A percentile compares a stretch with the other conserved stretches of the same genome.
Conservation (phyloP, 306 rosid genomes). For the Fagus crenata region DNA sequence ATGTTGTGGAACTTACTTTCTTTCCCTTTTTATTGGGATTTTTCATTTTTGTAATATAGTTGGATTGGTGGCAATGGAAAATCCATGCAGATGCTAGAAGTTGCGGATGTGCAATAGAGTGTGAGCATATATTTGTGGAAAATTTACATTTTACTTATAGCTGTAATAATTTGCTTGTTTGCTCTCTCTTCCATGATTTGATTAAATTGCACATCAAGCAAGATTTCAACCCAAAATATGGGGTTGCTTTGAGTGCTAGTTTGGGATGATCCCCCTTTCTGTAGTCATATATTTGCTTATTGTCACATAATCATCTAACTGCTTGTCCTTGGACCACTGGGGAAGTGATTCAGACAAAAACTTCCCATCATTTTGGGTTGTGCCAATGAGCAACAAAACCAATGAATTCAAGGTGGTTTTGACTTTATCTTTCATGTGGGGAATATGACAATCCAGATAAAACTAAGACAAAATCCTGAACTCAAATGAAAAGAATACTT, state of each 20-base stretch:
- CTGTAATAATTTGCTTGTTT: not conserved
- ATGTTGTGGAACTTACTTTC: slow-evolving; percentile 19
- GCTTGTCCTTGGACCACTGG: not conserved
- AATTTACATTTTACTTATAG: not conserved
- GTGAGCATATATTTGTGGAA: slow-evolving; percentile 2
- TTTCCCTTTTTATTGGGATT: slow-evolving; percentile 26
- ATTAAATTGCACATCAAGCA: not conserved
- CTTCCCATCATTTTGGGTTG: not conserved
- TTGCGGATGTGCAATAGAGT: slow-evolving; percentile 1
- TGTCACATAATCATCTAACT: not conserved
- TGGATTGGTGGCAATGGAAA: slow-evolving; percentile 21
- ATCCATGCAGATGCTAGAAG: slow-evolving; percentile 28
- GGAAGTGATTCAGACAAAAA: not conserved
- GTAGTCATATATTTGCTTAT: not conserved
- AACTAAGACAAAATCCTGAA: not conserved
- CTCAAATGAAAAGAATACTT: not conserved
- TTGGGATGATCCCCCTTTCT: not conserved
- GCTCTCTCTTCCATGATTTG: not conserved
- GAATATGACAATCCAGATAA: not conserved
- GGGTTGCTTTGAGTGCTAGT: not conserved
- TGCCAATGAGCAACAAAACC: not conserved
- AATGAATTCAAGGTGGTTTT: not conserved
- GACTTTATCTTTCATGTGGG: not conserved
- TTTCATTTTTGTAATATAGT: slow-evolving; percentile 37
- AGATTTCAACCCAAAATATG: not conserved